phyloP scores from a whole-genome alignment of 208 protist species.

The Phytomonas francai region DNA sequence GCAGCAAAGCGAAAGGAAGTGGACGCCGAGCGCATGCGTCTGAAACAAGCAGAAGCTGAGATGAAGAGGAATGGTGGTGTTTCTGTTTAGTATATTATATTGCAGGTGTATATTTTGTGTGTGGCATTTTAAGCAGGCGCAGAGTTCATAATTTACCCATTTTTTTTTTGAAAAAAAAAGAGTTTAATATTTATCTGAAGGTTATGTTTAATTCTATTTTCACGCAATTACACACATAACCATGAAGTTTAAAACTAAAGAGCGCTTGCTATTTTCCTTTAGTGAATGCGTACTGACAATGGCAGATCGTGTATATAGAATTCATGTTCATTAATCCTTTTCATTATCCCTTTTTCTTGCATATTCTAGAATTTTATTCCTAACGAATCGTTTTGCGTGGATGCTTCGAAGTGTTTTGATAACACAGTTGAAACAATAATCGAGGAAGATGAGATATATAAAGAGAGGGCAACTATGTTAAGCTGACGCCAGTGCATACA shows the following conservation, averaged over 20 bases:
- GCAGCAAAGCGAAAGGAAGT: conserved; percentile 65
- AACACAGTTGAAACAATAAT: neutral
- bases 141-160: neutral
- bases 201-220: neutral
- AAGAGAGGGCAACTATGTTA: neutral
- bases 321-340: neutral
- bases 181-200: neutral
- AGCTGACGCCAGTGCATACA: neutral
- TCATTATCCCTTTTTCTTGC: conserved; percentile 1
- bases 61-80: conserved; percentile 13
- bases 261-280: neutral
- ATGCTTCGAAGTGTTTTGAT: neutral
- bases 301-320: neutral
- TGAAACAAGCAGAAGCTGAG: conserved; percentile 70
- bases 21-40: conserved; percentile 81
- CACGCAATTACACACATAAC: neutral
- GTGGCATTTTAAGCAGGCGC: neutral
- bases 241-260: neutral
- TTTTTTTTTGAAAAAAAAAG: neutral
- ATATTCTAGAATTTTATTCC: neutral
- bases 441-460: neutral
- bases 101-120: conserved; percentile 6
- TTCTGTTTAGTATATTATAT: neutral
- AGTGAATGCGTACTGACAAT: neutral
- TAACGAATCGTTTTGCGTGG: neutral